Percentiles rank a stretch among this genome's conserved stretches.
These are phyloP conservation scores for Botrytis aclada DNA, from an alignment of 2,329 filamentous ascomycete genomes.

Conservation along the genomic window DNA sequence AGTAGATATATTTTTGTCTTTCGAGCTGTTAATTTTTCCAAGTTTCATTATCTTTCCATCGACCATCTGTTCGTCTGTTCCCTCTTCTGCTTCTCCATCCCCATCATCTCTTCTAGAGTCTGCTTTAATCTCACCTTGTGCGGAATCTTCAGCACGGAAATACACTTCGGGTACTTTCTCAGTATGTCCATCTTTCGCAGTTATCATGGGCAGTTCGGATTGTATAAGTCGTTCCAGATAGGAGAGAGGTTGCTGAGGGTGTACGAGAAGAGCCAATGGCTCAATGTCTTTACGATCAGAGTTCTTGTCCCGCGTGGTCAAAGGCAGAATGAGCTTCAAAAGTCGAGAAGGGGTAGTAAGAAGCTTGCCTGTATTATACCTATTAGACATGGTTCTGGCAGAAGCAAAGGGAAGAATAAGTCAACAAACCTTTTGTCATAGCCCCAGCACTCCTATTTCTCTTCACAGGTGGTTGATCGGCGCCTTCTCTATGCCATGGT, in stretches of 20 bases:
- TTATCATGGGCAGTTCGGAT: constrained; percentile 69
- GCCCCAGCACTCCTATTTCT: constrained; percentile 45
- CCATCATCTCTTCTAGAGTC: constrained; percentile 39
- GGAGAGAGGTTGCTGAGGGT: constrained; percentile 86
- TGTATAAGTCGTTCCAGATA: constrained; percentile 89
- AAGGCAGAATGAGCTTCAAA: constrained; percentile 23
- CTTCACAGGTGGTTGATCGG: constrained; percentile 54
- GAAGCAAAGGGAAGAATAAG: background rate
- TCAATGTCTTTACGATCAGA: constrained; percentile 69
- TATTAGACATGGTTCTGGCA: background rate
- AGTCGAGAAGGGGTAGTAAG: constrained; percentile 62
- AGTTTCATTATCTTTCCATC: constrained; percentile 44
- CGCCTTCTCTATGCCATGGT: constrained; percentile 65
- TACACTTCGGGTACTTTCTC: constrained; percentile 70
- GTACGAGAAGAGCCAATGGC: constrained; percentile 78
- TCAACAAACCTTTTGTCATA: constrained; percentile 59
- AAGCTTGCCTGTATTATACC: constrained; percentile 59
- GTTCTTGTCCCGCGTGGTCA: constrained; percentile 56
- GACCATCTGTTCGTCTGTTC: constrained; percentile 49
- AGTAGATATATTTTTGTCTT: constrained; percentile 20
- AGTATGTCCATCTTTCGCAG: constrained; percentile 54
- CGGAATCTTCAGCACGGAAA: constrained; percentile 76
- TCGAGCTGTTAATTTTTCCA: constrained; percentile 35
- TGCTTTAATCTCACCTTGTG: constrained; percentile 52
- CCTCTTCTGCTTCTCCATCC: constrained; percentile 37